Evolutionary conservation across 164 flowering plant species (phyloP).

Genomic region (Annona squamosa): DNA sequence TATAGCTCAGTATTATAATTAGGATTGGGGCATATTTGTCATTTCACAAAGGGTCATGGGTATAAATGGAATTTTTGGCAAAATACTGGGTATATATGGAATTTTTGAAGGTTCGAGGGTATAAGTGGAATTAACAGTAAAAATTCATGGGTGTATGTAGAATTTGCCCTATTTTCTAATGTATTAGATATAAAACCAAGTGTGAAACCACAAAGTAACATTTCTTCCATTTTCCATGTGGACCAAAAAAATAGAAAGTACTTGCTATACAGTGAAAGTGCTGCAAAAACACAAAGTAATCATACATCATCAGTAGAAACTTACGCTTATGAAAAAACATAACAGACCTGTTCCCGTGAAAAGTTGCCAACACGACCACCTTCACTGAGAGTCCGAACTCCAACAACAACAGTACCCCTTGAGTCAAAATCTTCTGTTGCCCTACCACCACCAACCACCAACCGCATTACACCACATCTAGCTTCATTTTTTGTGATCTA

Average conservation of each 20-base stretch:
- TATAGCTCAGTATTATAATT: too few species aligned
- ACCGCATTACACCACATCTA: constrained; percentile 85
- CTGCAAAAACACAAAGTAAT: neutral
- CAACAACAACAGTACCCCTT: constrained; percentile 87
- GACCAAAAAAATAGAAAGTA: neutral
- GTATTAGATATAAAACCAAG: too few species aligned
- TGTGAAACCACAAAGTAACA: too few species aligned
- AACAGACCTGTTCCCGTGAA: constrained; percentile 87
- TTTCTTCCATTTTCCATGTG: neutral
- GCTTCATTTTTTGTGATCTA: constrained; percentile 79
- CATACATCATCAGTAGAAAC: constrained; percentile 5
- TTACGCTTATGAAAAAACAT: constrained; percentile 3
- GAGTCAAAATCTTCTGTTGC: constrained; percentile 70
- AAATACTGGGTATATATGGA: too few species aligned
- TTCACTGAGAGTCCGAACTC: constrained; percentile 97
- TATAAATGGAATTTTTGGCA: too few species aligned
- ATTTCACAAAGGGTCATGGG: too few species aligned
- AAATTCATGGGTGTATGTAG: too few species aligned
- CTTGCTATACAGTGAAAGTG: neutral
- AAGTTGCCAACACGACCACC: constrained; percentile 98
- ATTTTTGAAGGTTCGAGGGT: too few species aligned
- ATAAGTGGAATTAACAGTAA: too few species aligned
- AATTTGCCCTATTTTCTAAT: too few species aligned
- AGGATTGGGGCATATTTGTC: too few species aligned
- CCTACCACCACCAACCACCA: constrained; percentile 97